Evolutionary conservation across 2,329 filamentous ascomycete genomes (phyloP), one percentile per base, ranked within the genome.

Genomic region (Penicillium fuscoglaucum): DNA sequence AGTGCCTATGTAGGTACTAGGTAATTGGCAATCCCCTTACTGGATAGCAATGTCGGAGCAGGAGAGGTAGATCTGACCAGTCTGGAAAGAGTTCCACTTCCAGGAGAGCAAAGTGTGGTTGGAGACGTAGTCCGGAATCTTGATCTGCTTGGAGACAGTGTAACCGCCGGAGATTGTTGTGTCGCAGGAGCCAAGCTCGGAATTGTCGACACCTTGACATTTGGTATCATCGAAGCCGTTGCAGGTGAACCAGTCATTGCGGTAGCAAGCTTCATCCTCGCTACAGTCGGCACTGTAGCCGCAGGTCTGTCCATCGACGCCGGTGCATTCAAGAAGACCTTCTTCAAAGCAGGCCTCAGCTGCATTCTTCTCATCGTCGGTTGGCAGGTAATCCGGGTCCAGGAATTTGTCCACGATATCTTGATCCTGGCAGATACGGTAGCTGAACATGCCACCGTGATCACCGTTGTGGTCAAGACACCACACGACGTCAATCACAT

Each of bases 401-500:
- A 83, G 68, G 63, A 84, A 78, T 61, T 80, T 80, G 71, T 83
- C 75, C 31, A 84, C 79, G 0, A 84, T 68, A 0, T 69, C 72
- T 62, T 84, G 81, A 62, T 84, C 72, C 61, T 81, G 76, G 64
- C 82, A 84, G 60, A 84, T 78, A 10, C 82, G 80, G 67, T 83
- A 84, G 63, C 70, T 76, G 69, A 83, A 84, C 81, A 84, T 84
- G 68, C 82, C 82, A 28, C 82, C 81, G 61, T 84, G 82, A 61
- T 84, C 82, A 0, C 82, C 82, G 62, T 84, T 84, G 69, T 83
- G 71, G 63, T 84, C 82, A 19, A 84, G 76, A 52, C 82, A 84
- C 82, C 82, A 84, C 66, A 82, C 72, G 0, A 84, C 82, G 26
- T 82, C 78, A 26, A 83, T 68, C 0, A 76, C 68, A 10, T 83